phyloP scores from a whole-genome alignment of 352 stramenopile species.

The Globisporangium sylvaticum region DNA sequence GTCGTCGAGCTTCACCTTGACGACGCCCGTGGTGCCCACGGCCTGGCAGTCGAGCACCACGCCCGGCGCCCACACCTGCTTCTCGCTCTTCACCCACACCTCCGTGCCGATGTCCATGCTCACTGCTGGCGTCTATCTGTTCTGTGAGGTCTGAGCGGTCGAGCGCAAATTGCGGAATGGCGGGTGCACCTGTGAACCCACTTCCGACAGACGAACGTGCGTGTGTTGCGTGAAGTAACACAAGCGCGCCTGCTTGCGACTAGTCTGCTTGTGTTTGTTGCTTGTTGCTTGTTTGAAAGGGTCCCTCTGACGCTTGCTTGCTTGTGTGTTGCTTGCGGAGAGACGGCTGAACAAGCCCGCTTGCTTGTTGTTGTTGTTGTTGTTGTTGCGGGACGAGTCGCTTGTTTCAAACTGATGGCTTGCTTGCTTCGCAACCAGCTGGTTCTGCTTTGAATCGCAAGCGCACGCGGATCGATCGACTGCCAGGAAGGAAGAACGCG shows the following conservation, averaged over 20 bases:
- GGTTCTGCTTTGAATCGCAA: neutral
- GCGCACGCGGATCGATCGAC: neutral
- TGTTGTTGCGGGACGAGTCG: neutral
- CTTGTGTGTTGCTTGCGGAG: neutral
- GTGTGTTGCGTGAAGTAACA: slow-evolving; percentile 5
- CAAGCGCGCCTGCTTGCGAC: neutral
- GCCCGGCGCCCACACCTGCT: slow-evolving; percentile 59
- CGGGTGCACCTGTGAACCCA: neutral
- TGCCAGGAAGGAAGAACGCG: neutral
- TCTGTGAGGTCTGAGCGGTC: neutral
- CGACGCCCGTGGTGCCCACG: slow-evolving; percentile 27
- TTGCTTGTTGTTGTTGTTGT: neutral
- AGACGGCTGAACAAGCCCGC: neutral
- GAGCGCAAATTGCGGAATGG: neutral
- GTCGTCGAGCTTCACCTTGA: slow-evolving; percentile 40
- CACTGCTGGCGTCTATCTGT: neutral
- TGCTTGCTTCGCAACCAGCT: neutral
- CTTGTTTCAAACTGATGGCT: slow-evolving; percentile 4
- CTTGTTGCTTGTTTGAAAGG: slow-evolving; percentile 4
- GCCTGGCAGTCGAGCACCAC: slow-evolving; percentile 69
- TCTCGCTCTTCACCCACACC: slow-evolving; percentile 73
- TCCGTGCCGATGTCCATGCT: slow-evolving; percentile 79
- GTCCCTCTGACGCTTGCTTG: slow-evolving; percentile 1
- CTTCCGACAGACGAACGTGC: neutral
- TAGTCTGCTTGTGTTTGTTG: neutral